Evolutionary conservation across 495 filamentous ascomycete species (phyloP), one percentile per base, ranked within the genome.

Genomic region (Immersiella caudata): DNA sequence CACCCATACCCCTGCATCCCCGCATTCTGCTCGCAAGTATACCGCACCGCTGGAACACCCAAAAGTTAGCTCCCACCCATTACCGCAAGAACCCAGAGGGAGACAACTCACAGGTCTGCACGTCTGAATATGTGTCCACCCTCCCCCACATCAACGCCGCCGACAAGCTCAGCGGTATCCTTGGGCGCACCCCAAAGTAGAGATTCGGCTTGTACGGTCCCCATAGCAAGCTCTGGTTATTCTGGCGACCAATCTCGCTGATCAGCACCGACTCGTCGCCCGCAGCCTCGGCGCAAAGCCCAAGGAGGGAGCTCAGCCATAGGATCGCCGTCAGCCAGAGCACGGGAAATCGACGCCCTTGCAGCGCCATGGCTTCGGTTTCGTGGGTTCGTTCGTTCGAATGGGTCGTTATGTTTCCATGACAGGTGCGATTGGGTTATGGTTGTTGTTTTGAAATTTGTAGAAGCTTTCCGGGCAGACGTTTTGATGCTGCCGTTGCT

Each of bases 1-100:
- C 95, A 99, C 67, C 94, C 95, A 75, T 99, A 99, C 40, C 95
- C 93, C 51, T 88, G 88, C 90, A 99, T 97, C 66, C 89, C 91
- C 74, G 97, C 93, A 75, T 94, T 84, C 77, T 99, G 95, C 75
- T 98, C 95, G 79, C 95, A 99, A 0, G 96, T 96, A 76, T 98
- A 91, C 67, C 95, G 89, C 70, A 97, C 88, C 74, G 88, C 93
- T 97, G 79, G 27, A 25, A 0, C 21, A 6, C 27, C 6, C 12
- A 56, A 18, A 25, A 52, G 65, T 79, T 60, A 75, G 73, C 60
- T 22, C 16, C 24, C 9, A 24, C 33, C 11, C 27, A 26, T 2
- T 36, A 9, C 29, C 20, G 60, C 20, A 20, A 0, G n/a, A n/a
- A n/a, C 25, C 22, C 49, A 27, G 33, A n/a, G 26, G 18, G 36